Base-by-base conservation (phyloP, 2,329 filamentous ascomycete species). In the Tympanopsis confertula region DNA sequence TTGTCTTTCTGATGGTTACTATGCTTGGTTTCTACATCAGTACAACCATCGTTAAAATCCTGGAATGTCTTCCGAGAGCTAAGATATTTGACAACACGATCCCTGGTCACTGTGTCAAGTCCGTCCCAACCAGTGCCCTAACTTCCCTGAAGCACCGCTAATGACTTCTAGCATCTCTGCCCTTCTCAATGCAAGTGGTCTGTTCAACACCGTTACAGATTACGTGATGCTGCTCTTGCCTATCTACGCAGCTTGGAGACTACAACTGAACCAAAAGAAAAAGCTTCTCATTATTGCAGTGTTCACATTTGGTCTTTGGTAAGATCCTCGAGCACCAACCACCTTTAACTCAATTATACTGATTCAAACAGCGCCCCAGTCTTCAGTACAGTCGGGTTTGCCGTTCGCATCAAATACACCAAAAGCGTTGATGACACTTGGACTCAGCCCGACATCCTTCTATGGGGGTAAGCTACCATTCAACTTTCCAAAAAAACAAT, bases 181-280 rank as follows among this genome's bases (percentile, higher is more conserved):
- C 20, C 17, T 49, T 5, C 19, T 49, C 2, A 43, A 46, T 17
- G 35, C 39, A 5, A 49, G 45, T 28, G 47, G 47, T 4, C 5
- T 20, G 2, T 49, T 49, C 35, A 49, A 49, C 15, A 44, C 44
- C 2, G 35, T 42, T 3, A 49, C 45, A 0, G 47, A 49, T 38
- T 38, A 33, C 19, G n/a, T 49, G 1, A 44, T 49, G 5, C 35
- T 47, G 1, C 18, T 47, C 3, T 44, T 49, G 2, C 47, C 47
- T 3, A n/a, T 47, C 14, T 22, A 46, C 3, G 47, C 44, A 3
- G 45, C 47, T 3, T 36, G 45, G 35, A 40, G 35, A 1, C 26
- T 49, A 10, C 15, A 44, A 4, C 41, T 49, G 44, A 39, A 36
- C 18, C 12, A n/a, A 3, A 22, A 33, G 19, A 44, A 46, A 17